These are phyloP conservation scores for Phytophthora pistaciae DNA, from an alignment of 352 stramenopile genomes.

Conservation along the genomic window DNA sequence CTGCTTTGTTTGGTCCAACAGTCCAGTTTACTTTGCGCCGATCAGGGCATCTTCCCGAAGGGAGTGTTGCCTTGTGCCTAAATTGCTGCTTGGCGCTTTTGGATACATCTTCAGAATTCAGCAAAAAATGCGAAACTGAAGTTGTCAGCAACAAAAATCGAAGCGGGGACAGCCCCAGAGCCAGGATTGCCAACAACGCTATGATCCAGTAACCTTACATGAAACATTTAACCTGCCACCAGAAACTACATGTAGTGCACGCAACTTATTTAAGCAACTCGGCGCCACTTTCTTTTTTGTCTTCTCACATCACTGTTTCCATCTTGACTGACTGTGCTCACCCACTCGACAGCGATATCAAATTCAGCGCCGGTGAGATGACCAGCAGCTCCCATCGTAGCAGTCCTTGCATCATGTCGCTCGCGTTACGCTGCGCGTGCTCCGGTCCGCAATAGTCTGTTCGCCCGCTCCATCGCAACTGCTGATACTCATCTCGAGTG, in stretches of 20 bases:
- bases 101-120: too few relatives aligned
- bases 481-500: constrained; percentile 34
- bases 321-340: not conserved
- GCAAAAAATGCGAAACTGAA: too few relatives aligned
- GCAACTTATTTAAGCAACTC: not conserved
- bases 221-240: not conserved
- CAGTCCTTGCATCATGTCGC: constrained; percentile 47
- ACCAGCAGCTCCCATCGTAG: constrained; percentile 51
- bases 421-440: constrained; percentile 47
- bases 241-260: not conserved
- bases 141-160: constrained; percentile 18
- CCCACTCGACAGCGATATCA: constrained; percentile 18
- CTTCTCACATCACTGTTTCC: not conserved
- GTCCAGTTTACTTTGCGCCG: too few relatives aligned
- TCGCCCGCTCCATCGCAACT: constrained; percentile 49
- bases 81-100: too few relatives aligned
- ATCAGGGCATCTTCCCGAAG: too few relatives aligned
- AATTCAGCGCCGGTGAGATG: constrained; percentile 41
- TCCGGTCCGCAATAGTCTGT: constrained; percentile 50
- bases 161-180: not conserved
- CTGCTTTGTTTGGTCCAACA: too few relatives aligned
- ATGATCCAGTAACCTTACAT: not conserved
- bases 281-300: not conserved
- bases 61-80: too few relatives aligned
- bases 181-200: too few relatives aligned